Conservation (phyloP, 2,329 filamentous ascomycete species). For the Colletotrichum acutatum region DNA sequence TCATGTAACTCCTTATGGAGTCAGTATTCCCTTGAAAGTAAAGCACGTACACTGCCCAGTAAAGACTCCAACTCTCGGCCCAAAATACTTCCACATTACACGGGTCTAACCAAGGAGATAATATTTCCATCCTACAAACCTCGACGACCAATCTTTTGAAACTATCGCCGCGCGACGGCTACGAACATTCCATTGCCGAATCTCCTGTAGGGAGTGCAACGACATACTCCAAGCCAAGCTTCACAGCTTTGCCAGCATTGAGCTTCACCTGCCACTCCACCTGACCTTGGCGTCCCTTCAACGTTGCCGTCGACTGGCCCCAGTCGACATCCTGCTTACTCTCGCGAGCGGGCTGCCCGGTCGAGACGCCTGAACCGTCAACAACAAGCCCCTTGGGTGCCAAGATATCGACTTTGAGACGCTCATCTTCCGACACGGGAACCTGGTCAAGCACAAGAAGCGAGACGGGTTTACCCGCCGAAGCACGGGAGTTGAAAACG, state of each 20-base stretch:
- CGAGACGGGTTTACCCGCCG: slow-evolving; percentile 50
- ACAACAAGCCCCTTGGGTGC: slow-evolving; percentile 58
- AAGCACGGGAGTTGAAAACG: slow-evolving; percentile 61
- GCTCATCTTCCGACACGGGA: slow-evolving; percentile 70
- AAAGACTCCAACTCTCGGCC: neutral
- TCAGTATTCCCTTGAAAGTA: too few species aligned
- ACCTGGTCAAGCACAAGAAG: slow-evolving; percentile 69
- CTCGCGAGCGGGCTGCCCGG: slow-evolving; percentile 47
- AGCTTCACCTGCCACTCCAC: slow-evolving; percentile 68
- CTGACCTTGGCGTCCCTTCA: slow-evolving; percentile 66
- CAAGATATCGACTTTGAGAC: slow-evolving; percentile 61
- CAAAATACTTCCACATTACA: neutral
- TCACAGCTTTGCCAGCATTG: slow-evolving; percentile 66
- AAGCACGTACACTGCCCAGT: too few species aligned
- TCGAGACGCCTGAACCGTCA: slow-evolving; percentile 49
- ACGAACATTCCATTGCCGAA: slow-evolving; percentile 43
- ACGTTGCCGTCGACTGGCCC: slow-evolving; percentile 63
- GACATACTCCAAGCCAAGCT: slow-evolving; percentile 70
- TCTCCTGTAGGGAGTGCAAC: slow-evolving; percentile 66
- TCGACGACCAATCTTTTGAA: neutral
- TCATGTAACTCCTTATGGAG: too few species aligned
- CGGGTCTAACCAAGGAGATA: neutral
- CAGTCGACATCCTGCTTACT: slow-evolving; percentile 53
- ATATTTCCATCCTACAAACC: neutral
- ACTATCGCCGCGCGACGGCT: too few species aligned